phyloP scores from a whole-genome alignment of 345 rosid species.

The Fremontodendron californicum region DNA sequence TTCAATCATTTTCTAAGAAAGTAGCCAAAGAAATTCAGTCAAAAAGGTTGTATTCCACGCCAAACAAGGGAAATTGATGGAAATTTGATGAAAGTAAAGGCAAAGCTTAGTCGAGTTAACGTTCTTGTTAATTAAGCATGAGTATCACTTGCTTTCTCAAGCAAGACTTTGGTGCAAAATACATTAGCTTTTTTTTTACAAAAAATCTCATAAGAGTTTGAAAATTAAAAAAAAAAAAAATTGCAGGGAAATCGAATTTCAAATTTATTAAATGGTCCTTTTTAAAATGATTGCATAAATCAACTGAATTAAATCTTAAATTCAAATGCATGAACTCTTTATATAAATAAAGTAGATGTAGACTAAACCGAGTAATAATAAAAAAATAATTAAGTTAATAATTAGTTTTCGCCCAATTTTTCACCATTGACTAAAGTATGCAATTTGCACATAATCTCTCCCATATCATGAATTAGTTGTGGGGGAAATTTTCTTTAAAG shows the following conservation, averaged over 20 bases:
- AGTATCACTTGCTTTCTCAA: neutral
- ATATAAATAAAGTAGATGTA: too few species aligned
- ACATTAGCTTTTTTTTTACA: too few species aligned
- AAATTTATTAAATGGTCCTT: too few species aligned
- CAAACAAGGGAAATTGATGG: neutral
- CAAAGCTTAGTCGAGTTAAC: neutral
- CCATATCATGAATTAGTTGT: neutral
- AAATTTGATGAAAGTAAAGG: neutral
- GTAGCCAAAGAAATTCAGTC: neutral
- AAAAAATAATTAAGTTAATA: too few species aligned
- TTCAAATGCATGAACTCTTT: too few species aligned
- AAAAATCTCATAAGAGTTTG: too few species aligned
- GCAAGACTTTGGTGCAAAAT: neutral
- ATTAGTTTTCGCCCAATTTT: neutral
- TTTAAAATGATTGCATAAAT: too few species aligned
- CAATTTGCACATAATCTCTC: neutral
- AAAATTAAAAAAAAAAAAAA: too few species aligned
- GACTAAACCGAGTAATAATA: too few species aligned
- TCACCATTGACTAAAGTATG: neutral
- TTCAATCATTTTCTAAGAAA: neutral
- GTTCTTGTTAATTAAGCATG: neutral
- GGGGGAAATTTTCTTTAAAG: neutral
- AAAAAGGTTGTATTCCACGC: slow-evolving; percentile 2
- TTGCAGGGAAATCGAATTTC: too few species aligned
- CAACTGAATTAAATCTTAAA: too few species aligned